Evolutionary conservation across 495 filamentous ascomycete species (phyloP), one percentile per base, ranked within the genome.

Genomic region (Penicillium psychrofluorescens): DNA sequence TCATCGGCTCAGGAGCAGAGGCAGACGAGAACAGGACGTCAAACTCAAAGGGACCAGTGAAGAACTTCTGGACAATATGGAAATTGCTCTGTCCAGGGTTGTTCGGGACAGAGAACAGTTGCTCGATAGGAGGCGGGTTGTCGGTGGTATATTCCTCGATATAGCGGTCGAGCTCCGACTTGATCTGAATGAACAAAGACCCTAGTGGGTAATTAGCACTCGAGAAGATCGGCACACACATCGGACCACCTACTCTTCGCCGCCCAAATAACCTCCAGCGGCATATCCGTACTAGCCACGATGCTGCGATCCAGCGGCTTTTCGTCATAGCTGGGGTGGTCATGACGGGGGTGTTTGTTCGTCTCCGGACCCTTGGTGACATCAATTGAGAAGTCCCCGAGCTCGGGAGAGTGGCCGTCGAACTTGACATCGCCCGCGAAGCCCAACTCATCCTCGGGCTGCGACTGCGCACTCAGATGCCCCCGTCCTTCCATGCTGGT

Each of bases 21-120:
- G 68, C 79, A 46, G 91, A 95, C 5, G 87, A 88, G 69, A 86
- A 97, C 16, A 97, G 74, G 35, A 97, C 72, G 55, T 98, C 92
- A 53, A 98, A 97, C 74, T 92, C 44, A 14, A 35, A 39, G 22
- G 29, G 11, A 52, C 56, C 9, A 56, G 55, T 33, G 59, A 96
- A 98, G 3, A 90, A 76, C 64, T 95, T 97, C 63, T 98, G 91
- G 33, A 97, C 77, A 38, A 94, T 70, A 48, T 98, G 92, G 4
- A 89, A 53, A 55, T 97, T 97, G 11, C 91, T 94, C 13, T 66
- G 38, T 10, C 79, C 80, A 13, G 86, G 81, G 0, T 66, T 55
- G 46, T 94, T 83, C 32, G 68, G 60, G 41, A 97, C 74, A 5
- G 85, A 90, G 61, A 90, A 96, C 1, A 88, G 75, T 62, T 95